A percentile compares a stretch with the other conserved stretches of the same genome.
phyloP scores from a whole-genome alignment of 2,329 filamentous ascomycete genomes.

The Hymenoscyphus albidus region DNA sequence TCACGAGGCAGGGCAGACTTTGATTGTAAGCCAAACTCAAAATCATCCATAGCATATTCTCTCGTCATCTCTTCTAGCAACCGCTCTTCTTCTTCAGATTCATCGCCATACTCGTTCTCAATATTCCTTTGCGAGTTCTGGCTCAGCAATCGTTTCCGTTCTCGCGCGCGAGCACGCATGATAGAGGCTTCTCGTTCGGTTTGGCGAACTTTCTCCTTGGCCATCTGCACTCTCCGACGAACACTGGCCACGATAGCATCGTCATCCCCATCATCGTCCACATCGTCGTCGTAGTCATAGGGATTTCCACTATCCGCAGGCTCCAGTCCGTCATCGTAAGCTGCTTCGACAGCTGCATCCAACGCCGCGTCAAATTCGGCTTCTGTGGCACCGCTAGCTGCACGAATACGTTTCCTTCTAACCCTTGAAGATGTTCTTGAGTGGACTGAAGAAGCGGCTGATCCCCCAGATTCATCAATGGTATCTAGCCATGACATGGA shows the following conservation, averaged over 20 bases:
- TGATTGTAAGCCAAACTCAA: conserved; percentile 66
- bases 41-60: conserved; percentile 78
- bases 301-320: conserved; percentile 47
- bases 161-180: conserved; percentile 56
- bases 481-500: conserved; percentile 93
- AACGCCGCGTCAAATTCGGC: conserved; percentile 91
- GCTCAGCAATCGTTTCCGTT: conserved; percentile 43
- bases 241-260: conserved; percentile 50
- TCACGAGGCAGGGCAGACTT: conserved; percentile 70
- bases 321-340: conserved; percentile 89
- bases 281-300: conserved; percentile 38
- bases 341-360: conserved; percentile 92
- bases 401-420: conserved; percentile 65
- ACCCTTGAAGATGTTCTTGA: conserved; percentile 73
- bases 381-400: conserved; percentile 69
- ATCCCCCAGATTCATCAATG: conserved; percentile 84
- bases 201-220: conserved; percentile 71
- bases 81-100: conserved; percentile 68
- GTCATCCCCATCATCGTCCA: conserved; percentile 41
- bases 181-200: conserved; percentile 67
- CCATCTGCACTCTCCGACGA: conserved; percentile 65
- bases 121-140: conserved; percentile 34
- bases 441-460: conserved; percentile 73
- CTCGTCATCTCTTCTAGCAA: conserved; percentile 84
- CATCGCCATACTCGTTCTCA: conserved; percentile 59